Conservation (phyloP, 805 yeast species). For the Blastobotrys mokoenaii region DNA sequence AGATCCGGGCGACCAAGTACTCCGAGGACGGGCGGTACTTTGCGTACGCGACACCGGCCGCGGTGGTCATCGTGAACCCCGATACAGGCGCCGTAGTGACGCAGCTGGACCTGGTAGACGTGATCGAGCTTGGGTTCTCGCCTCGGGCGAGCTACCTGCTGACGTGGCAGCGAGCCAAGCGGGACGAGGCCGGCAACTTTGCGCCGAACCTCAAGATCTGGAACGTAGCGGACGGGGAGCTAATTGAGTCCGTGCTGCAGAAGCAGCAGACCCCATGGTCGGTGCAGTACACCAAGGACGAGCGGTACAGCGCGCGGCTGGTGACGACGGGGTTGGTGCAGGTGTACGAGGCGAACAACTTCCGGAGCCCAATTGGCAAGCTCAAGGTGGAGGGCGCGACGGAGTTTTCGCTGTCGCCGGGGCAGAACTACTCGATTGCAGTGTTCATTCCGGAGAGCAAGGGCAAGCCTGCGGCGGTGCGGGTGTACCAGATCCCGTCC, state of each 20-base stretch:
- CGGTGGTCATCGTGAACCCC: constrained; percentile 42
- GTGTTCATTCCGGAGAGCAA: constrained; percentile 79
- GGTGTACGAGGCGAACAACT: constrained; percentile 44
- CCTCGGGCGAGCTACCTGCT: constrained; percentile 76
- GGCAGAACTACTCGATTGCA: constrained; percentile 82
- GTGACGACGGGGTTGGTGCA: constrained; percentile 52
- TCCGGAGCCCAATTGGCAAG: constrained; percentile 44
- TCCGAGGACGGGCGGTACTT: constrained; percentile 16
- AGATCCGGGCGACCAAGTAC: constrained; percentile 15
- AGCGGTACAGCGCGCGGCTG: constrained; percentile 55
- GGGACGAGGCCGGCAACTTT: constrained; percentile 66
- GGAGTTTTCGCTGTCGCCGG: constrained; percentile 72
- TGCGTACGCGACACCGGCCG: constrained; percentile 2
- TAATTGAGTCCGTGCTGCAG: constrained; percentile 58
- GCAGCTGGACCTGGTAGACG: constrained; percentile 49
- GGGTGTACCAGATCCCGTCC: constrained; percentile 73
- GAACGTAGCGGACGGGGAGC: constrained; percentile 42
- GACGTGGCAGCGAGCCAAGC: constrained; percentile 84
- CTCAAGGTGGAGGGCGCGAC: constrained; percentile 43
- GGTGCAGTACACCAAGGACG: constrained; percentile 83
- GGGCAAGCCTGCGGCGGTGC: constrained; percentile 85
- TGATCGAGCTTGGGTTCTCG: constrained; percentile 78
- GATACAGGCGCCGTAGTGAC: constrained; percentile 39
- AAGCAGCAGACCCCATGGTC: constrained; percentile 83
- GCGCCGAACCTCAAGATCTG: constrained; percentile 74